Conservation (phyloP, 164 flowering plant species). For the Santalum album region DNA sequence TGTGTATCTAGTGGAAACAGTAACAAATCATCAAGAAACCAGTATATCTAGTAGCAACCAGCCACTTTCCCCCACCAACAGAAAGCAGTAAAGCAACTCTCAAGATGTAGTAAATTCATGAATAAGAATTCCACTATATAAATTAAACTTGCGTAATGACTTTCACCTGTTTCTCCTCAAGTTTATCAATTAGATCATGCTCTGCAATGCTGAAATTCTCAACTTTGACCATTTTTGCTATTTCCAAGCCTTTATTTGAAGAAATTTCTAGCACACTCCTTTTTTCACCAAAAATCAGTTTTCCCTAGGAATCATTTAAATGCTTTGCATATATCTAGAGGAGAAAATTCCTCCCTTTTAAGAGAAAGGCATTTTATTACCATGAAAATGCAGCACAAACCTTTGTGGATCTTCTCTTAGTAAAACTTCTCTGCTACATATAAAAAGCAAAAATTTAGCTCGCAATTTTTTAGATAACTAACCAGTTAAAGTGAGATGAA, state of each 20-base stretch:
- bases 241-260: not conserved
- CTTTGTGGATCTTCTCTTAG: not conserved
- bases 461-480: no score
- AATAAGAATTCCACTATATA: not conserved
- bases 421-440: not conserved
- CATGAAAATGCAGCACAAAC: no score
- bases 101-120: not conserved
- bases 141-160: not conserved
- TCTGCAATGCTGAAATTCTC: not conserved
- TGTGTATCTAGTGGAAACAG: no score
- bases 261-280: not conserved
- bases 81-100: no score
- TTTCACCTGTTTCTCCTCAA: not conserved
- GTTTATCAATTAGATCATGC: no score
- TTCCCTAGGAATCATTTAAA: not conserved
- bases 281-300: not conserved
- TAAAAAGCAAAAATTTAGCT: no score
- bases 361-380: not conserved
- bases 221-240: not conserved
- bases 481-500: no score
- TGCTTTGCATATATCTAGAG: not conserved
- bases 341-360: not conserved
- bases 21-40: no score
- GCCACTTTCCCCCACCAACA: no score
- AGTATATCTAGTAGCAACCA: no score